Conservation (phyloP, 2,329 filamentous ascomycete genomes). For the Penicillium sp. region DNA sequence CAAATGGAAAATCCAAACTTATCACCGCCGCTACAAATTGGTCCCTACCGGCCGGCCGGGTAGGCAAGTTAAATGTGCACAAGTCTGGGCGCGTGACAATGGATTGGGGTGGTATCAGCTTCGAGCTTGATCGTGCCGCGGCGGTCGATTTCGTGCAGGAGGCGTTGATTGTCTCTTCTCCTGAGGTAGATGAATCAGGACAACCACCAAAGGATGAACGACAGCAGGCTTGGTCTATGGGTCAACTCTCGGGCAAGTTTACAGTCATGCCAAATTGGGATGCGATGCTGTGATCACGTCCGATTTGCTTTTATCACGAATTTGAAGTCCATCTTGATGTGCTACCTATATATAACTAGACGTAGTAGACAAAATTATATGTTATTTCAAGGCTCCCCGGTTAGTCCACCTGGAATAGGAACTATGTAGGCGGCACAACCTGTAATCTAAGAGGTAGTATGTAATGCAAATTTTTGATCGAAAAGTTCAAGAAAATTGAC, state of each 20-base stretch:
- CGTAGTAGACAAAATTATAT: background rate
- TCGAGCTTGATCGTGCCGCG: slow-evolving; percentile 59
- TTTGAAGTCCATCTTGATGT: too few species aligned
- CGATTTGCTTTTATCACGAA: background rate
- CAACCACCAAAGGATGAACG: slow-evolving; percentile 26
- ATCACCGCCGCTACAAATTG: slow-evolving; percentile 44
- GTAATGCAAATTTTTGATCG: too few species aligned
- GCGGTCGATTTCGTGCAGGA: slow-evolving; percentile 62
- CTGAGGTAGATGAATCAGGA: slow-evolving; percentile 14
- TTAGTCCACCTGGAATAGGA: too few species aligned
- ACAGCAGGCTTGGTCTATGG: slow-evolving; percentile 56
- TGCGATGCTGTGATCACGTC: slow-evolving; percentile 44
- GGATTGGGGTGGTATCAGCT: slow-evolving; percentile 63
- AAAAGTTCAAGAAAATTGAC: too few species aligned
- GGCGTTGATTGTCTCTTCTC: slow-evolving; percentile 47
- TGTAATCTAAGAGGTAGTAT: too few species aligned
- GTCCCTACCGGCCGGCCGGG: slow-evolving; percentile 53
- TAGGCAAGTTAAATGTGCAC: slow-evolving; percentile 64
- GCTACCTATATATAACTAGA: background rate
- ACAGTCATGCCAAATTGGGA: slow-evolving; percentile 64
- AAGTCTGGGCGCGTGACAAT: slow-evolving; percentile 62
- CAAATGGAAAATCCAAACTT: slow-evolving; percentile 28
- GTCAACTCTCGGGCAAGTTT: slow-evolving; percentile 65
- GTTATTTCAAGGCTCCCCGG: too few species aligned
- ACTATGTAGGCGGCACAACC: too few species aligned